Percentiles rank a stretch among this genome's conserved stretches.
Evolutionary conservation across 345 rosid genomes (phyloP).

Genomic region (Gossypium australe): DNA sequence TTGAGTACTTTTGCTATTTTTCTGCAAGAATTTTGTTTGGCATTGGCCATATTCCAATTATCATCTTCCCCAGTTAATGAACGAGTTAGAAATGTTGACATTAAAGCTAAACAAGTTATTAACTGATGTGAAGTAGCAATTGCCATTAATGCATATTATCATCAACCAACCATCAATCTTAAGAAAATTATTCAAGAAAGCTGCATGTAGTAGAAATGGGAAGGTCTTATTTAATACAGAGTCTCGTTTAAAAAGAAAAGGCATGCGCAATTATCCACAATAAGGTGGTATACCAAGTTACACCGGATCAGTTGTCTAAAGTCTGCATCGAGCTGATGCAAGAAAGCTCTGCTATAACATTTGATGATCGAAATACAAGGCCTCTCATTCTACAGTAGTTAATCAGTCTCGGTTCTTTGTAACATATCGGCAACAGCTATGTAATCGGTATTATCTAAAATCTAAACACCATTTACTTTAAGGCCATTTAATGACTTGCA

Average conservation of each 20-base stretch:
- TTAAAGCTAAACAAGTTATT: neutral
- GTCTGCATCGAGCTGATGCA: constrained; percentile 50
- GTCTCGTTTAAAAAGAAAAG: too few relatives aligned
- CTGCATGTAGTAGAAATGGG: neutral
- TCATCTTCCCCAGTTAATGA: neutral
- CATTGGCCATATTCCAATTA: neutral
- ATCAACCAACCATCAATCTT: neutral
- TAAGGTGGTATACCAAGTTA: constrained; percentile 15
- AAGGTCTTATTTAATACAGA: neutral
- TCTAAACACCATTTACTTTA: constrained; percentile 29
- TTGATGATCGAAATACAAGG: neutral
- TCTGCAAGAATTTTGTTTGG: neutral
- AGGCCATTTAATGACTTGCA: constrained; percentile 29
- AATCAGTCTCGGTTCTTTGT: constrained; percentile 8
- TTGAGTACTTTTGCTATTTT: neutral
- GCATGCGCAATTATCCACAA: constrained; percentile 9
- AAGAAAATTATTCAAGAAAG: neutral
- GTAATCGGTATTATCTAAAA: constrained; percentile 18
- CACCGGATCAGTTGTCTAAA: constrained; percentile 15
- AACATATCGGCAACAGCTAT: constrained; percentile 1
- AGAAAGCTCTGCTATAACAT: constrained; percentile 11
- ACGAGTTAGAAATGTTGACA: neutral
- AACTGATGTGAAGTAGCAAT: neutral
- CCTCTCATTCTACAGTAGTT: constrained; percentile 19
- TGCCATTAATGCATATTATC: neutral